Base-by-base conservation (phyloP, 495 filamentous ascomycete genomes). In the Beverwykella pulmonaria region DNA sequence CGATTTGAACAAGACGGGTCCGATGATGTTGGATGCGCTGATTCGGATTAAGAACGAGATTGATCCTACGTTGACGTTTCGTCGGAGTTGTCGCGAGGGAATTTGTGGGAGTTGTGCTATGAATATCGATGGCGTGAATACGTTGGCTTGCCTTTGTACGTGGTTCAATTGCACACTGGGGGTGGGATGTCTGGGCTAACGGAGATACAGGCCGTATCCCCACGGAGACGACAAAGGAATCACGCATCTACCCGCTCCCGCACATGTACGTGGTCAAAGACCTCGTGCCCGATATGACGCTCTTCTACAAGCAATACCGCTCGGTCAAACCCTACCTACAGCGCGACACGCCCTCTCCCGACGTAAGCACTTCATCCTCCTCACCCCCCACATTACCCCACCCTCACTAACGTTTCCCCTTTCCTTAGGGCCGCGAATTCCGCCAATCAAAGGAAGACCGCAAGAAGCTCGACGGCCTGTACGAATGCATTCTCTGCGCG, bases 271-370 rank as follows among this genome's bases (percentile, higher is more conserved):
- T 98, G 70, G 93, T 98, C 81, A 98, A 97, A 87, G 94, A 98
- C 76, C 85, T 98, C 66, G 93, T 98, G 14, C 93, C 94, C 53
- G 94, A 98, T 77, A 81, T 98, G 70, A 98, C 94, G 70, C 90
- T 91, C 65, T 97, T 98, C 87, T 98, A 98, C 89, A 97, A 97
- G 84, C 94, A 98, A 85, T 98, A 98, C 87, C 96, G 96, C 81
- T 97, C 93, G 23, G 96, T 98, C 82, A 96, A 98, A 86, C 94
- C 94, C 7, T 98, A 96, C 76, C 89, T 98, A 34, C 94, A 97
- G 80, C 84, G 91, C 67, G 87, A 92, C 65, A 92, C 89, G 32
- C 86, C 88, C 41, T 79, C 89, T 17, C 83, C 85, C 39, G 88
- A 94, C 73, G 91, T 92, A 83, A 76, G 87, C 80, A 26, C 49